Evolutionary conservation across 352 stramenopile species (phyloP).

Genomic region (Aphanomyces invadans): DNA sequence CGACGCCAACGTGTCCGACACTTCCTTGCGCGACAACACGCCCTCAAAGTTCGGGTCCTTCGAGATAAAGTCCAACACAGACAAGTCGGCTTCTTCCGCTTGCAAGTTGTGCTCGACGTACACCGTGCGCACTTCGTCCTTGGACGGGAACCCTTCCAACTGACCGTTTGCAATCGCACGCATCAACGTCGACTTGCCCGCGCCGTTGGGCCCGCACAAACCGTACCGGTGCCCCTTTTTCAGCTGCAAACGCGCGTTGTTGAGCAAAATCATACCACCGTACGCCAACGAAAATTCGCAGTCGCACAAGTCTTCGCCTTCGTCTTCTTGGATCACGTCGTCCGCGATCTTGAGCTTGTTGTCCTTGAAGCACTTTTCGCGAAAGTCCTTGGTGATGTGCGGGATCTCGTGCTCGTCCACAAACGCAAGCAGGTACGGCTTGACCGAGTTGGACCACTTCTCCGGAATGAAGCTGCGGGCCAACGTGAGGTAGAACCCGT

Average conservation of each 20-base stretch:
- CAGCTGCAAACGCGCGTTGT: constrained; percentile 86
- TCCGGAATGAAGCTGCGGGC: constrained; percentile 91
- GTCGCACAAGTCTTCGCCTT: constrained; percentile 97
- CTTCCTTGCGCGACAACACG: constrained; percentile 78
- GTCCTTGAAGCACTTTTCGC: constrained; percentile 83
- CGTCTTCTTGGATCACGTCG: constrained; percentile 95
- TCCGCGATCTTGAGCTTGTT: constrained; percentile 90
- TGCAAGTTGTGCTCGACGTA: constrained; percentile 97
- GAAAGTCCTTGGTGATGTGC: constrained; percentile 58
- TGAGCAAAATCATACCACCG: constrained; percentile 88
- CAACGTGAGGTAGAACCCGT: constrained; percentile 82
- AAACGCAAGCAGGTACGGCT: constrained; percentile 83
- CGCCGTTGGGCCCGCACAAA: constrained; percentile 89
- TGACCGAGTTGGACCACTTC: constrained; percentile 91
- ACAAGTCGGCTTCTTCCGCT: constrained; percentile 80
- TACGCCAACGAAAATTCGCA: constrained; percentile 98
- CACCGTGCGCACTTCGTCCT: constrained; percentile 91
- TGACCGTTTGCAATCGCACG: constrained; percentile 93
- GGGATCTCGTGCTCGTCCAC: constrained; percentile 55
- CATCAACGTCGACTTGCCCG: constrained; percentile 95
- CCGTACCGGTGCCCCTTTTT: constrained; percentile 91
- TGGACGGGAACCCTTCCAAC: constrained; percentile 94
- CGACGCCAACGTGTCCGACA: constrained; percentile 84
- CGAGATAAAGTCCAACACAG: constrained; percentile 79
- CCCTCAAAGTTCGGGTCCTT: constrained; percentile 86